A percentile compares a stretch with the other conserved stretches of the same genome.
phyloP scores from a whole-genome alignment of 2,329 filamentous ascomycete genomes.

The Alternaria alternata region DNA sequence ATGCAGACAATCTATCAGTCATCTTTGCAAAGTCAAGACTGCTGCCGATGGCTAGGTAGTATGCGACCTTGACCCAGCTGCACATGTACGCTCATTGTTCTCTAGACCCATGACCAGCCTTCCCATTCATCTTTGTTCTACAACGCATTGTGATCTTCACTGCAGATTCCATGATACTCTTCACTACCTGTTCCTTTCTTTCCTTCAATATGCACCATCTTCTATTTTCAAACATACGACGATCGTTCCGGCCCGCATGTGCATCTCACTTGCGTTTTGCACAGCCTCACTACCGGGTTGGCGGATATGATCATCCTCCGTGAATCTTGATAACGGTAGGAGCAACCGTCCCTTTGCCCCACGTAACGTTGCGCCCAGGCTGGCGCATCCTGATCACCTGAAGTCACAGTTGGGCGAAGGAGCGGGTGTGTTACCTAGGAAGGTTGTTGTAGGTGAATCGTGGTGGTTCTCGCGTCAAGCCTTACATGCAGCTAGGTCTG shows the following conservation, averaged over 20 bases:
- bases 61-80: not conserved
- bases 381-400: not conserved
- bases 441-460: not conserved
- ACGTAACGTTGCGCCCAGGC: not conserved
- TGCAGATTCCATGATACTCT: not conserved
- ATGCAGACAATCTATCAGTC: not conserved
- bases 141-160: not conserved
- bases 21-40: not conserved
- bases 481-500: not conserved
- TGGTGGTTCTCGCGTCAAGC: not conserved
- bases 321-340: not conserved
- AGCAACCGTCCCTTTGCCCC: not conserved
- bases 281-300: slow-evolving; percentile 11
- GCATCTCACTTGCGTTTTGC: slow-evolving; percentile 12
- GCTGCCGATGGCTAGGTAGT: not conserved
- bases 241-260: slow-evolving; percentile 10
- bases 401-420: not conserved
- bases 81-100: slow-evolving; percentile 3
- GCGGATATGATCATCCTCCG: not conserved
- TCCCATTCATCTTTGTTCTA: not conserved
- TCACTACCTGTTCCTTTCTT: not conserved
- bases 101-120: slow-evolving; percentile 2
- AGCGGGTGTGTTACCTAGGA: not conserved
- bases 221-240: slow-evolving; percentile 8
- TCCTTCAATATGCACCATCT: slow-evolving; percentile 5